Conservation (phyloP, 495 filamentous ascomycete species). For the Pseudotulostoma volvatum region DNA sequence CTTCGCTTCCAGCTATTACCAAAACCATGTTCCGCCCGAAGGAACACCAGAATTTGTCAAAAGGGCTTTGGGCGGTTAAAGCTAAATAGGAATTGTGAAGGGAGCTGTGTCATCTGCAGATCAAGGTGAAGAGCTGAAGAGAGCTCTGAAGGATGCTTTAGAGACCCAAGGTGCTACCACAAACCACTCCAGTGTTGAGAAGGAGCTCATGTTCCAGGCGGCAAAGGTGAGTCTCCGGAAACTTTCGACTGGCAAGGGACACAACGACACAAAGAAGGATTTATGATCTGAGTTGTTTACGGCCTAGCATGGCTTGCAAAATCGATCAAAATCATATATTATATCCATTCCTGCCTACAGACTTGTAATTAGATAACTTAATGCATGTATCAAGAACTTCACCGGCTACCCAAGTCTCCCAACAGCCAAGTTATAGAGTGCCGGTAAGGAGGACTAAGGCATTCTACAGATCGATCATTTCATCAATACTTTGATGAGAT, state of each 20-base stretch:
- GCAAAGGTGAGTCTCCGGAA: conserved; percentile 2
- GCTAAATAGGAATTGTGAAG: neutral
- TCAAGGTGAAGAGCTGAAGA: conserved; percentile 1
- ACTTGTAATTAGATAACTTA: too few relatives aligned
- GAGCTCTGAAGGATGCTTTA: neutral
- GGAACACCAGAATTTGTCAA: conserved; percentile 1
- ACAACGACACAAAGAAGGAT: neutral
- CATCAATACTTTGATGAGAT: conserved; percentile 6
- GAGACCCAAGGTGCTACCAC: neutral
- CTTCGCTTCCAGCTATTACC: too few relatives aligned
- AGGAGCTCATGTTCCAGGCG: conserved; percentile 2
- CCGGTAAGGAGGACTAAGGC: too few relatives aligned
- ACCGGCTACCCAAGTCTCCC: too few relatives aligned
- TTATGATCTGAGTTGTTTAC: neutral
- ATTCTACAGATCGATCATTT: conserved; percentile 5
- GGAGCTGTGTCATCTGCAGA: conserved; percentile 1
- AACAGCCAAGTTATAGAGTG: too few relatives aligned
- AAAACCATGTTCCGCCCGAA: too few relatives aligned
- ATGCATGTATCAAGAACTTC: too few relatives aligned
- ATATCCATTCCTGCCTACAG: too few relatives aligned
- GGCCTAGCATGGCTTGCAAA: too few relatives aligned
- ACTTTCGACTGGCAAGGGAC: neutral
- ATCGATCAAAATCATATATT: too few relatives aligned
- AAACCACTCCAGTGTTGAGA: conserved; percentile 1
- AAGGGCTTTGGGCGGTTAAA: neutral